phyloP scores from a whole-genome alignment of 306 rosid species.

The Cicer chorassanicum region DNA sequence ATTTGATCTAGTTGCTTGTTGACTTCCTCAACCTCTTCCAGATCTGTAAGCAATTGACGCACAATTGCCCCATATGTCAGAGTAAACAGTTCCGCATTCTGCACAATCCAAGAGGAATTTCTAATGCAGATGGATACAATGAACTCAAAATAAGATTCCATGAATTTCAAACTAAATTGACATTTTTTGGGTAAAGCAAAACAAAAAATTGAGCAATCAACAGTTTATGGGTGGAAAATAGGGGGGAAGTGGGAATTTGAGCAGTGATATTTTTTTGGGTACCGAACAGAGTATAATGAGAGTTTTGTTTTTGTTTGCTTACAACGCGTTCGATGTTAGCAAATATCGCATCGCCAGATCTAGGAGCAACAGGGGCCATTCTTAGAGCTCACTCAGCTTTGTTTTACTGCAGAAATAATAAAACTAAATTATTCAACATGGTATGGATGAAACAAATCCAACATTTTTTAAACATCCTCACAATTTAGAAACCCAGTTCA shows the following conservation, averaged over 20 bases:
- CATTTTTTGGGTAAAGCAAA: background rate
- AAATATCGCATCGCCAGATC: constrained; percentile 96
- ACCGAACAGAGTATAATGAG: constrained; percentile 28
- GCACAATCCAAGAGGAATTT: constrained; percentile 30
- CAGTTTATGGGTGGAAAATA: background rate
- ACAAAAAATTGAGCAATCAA: background rate
- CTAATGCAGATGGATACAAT: background rate
- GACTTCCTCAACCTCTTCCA: constrained; percentile 97
- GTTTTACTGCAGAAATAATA: constrained; percentile 13
- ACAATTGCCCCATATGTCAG: constrained; percentile 99
- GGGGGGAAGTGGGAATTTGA: background rate
- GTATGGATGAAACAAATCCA: background rate
- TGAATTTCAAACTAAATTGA: background rate
- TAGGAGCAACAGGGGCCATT: constrained; percentile 89
- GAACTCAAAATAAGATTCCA: constrained; percentile 12
- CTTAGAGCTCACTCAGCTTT: constrained; percentile 45
- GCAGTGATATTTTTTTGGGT: constrained; percentile 6
- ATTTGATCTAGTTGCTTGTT: constrained; percentile 98
- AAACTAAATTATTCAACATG: background rate
- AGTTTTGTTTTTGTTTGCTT: constrained; percentile 33
- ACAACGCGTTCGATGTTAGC: constrained; percentile 92
- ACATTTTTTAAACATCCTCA: background rate
- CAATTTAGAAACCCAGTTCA: background rate
- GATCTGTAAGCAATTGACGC: constrained; percentile 97
- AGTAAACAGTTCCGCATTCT: constrained; percentile 97